Evolutionary conservation across 139 green algal genomes (phyloP), one percentile per base, ranked within the genome.

Genomic region (Tetraselmis chui): DNA sequence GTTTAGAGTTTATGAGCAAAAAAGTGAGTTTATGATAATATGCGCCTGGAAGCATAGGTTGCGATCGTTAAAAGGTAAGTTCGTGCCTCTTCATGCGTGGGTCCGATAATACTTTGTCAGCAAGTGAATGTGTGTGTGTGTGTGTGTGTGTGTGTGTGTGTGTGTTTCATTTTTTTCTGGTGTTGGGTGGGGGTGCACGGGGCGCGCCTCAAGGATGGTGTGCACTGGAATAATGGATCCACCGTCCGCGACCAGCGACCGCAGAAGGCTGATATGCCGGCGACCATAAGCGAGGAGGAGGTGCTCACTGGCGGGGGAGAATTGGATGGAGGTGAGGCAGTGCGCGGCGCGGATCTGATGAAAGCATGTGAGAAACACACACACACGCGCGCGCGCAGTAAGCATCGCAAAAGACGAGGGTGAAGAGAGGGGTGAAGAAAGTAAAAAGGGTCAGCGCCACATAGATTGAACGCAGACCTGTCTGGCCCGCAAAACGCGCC

Each of bases 291-390:
- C 93, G 30, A 98, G 85, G 75, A 98, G 88, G 45, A 98, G 78
- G 83, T 97, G 94, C 67, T 89, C 75, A 0, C 86, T 92, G 1
- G 89, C 91, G 59, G 95, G 95, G 2, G 91, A 95, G 84, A 97
- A 95, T 88, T 98, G 95, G 24, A 98, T 89, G 75, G 85, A 93
- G n/a, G 95, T 98, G 32, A 98, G 89, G 90, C 95, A 98, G 89
- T 98, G 95, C 2, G 94, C 95, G 2, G 95, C 95, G n/a, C 85
- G 87, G n/a, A 98, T 88, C 30, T 67, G 45, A 5, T 25, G 45
- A n/a, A n/a, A n/a, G n/a, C n/a, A n/a, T n/a, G n/a, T n/a, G n/a
- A n/a, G n/a, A n/a, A n/a, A n/a, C n/a, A n/a, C n/a, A n/a, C n/a
- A n/a, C n/a, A n/a, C n/a, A n/a, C n/a, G n/a, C n/a, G n/a, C n/a